Evolutionary conservation across 371 early-diverging fungal species (phyloP).

Genomic region (Mortierella sp.): DNA sequence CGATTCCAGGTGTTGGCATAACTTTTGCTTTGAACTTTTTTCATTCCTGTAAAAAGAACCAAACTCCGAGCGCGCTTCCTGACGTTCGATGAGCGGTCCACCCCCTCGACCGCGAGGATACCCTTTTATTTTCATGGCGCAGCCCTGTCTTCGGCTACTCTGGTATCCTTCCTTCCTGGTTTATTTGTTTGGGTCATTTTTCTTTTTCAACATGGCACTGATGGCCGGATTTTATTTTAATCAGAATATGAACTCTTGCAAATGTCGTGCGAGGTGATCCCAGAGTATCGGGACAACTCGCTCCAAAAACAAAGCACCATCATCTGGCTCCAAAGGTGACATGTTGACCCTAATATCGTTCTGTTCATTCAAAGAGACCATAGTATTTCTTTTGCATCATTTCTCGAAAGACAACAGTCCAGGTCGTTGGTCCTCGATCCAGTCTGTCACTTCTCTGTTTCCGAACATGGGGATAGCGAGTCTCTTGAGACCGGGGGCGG

Average conservation of each 20-base stretch:
- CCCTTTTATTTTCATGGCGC: too few species aligned
- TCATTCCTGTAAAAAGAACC: not conserved
- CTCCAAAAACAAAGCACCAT: too few species aligned
- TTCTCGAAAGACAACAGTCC: constrained; percentile 31
- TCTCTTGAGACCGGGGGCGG: constrained; percentile 17
- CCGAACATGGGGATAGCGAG: constrained; percentile 31
- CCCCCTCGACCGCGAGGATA: not conserved
- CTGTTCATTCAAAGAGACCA: not conserved
- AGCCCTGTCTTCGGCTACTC: too few species aligned
- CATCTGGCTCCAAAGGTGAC: not conserved
- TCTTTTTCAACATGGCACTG: not conserved
- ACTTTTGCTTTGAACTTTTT: constrained; percentile 3
- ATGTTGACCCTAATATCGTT: not conserved
- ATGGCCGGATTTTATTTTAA: too few species aligned
- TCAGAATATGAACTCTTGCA: too few species aligned
- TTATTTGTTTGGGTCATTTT: not conserved
- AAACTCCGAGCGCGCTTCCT: not conserved
- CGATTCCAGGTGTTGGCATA: constrained; percentile 41
- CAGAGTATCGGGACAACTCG: too few species aligned
- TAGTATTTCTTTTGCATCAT: not conserved
- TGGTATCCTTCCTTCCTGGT: too few species aligned
- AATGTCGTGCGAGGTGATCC: too few species aligned
- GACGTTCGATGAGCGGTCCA: not conserved
- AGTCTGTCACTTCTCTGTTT: constrained; percentile 17
- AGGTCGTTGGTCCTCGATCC: constrained; percentile 31